phyloP scores from a whole-genome alignment of 2,329 filamentous ascomycete species.

The Lachnellula cervina region DNA sequence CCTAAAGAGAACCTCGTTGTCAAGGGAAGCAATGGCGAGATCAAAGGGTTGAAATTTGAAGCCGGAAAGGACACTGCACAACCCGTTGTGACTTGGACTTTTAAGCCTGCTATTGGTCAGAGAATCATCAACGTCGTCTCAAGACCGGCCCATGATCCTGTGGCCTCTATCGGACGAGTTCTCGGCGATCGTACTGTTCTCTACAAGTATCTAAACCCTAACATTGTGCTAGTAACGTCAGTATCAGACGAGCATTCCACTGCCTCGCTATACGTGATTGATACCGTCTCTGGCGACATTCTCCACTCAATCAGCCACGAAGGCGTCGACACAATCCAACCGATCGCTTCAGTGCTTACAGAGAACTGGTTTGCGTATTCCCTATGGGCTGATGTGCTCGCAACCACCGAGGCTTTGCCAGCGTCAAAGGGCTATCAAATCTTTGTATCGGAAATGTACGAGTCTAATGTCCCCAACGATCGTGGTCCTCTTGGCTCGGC shows the following conservation, averaged over 20 bases:
- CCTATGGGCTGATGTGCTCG: conserved; percentile 59
- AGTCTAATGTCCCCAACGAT: conserved; percentile 77
- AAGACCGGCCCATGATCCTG: conserved; percentile 71
- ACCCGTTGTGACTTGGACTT: conserved; percentile 63
- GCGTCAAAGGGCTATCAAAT: conserved; percentile 79
- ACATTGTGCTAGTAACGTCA: conserved; percentile 71
- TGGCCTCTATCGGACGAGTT: conserved; percentile 92
- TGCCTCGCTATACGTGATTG: conserved; percentile 73
- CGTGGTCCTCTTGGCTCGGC: conserved; percentile 70
- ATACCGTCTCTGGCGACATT: conserved; percentile 78
- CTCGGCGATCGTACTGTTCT: conserved; percentile 87
- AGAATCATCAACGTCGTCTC: conserved; percentile 64
- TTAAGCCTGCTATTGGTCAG: conserved; percentile 61
- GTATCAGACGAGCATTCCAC: conserved; percentile 52
- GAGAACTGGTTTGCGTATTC: conserved; percentile 97
- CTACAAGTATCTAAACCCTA: conserved; percentile 95
- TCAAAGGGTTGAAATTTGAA: conserved; percentile 53
- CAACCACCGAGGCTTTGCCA: conserved; percentile 51
- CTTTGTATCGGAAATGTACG: conserved; percentile 82
- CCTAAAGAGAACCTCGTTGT: conserved; percentile 53
- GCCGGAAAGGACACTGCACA: conserved; percentile 37
- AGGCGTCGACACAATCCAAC: conserved; percentile 68
- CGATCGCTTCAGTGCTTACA: conserved; percentile 72
- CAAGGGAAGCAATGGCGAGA: conserved; percentile 42
- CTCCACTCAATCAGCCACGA: conserved; percentile 66